Conservation (phyloP, 2,329 filamentous ascomycete genomes). For the Claviceps pazoutovae region DNA sequence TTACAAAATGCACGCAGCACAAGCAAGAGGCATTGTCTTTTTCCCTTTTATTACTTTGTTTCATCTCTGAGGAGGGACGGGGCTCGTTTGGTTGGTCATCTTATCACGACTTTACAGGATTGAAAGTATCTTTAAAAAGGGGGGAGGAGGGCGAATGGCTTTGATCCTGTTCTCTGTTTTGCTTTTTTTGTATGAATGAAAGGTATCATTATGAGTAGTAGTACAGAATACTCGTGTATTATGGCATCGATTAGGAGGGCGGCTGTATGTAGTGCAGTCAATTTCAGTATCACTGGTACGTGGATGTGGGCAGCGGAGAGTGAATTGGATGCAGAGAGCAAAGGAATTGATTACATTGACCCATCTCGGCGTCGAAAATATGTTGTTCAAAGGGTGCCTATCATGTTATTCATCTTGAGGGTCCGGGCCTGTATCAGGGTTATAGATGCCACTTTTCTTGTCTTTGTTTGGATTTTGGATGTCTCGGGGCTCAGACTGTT, state of each 20-base stretch:
- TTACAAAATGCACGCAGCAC: neutral
- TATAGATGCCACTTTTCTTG: too few species aligned
- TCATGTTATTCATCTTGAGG: too few species aligned
- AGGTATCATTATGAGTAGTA: neutral
- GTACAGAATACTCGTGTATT: neutral
- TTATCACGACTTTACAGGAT: too few species aligned
- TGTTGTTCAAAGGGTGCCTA: too few species aligned
- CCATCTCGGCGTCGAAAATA: too few species aligned
- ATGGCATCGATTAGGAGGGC: neutral
- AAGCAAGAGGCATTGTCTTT: neutral
- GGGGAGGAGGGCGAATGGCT: neutral
- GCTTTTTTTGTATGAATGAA: neutral
- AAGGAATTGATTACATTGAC: too few species aligned
- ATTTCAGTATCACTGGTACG: neutral
- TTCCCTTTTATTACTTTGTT: neutral
- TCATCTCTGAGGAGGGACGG: neutral
- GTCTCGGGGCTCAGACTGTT: too few species aligned
- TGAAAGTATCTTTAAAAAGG: neutral
- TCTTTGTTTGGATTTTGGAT: too few species aligned
- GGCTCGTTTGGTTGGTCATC: too few species aligned
- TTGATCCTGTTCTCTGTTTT: neutral
- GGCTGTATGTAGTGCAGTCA: neutral
- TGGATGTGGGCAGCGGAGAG: too few species aligned
- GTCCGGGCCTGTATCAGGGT: too few species aligned
- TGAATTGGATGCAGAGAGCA: too few species aligned